phyloP scores from a whole-genome alignment of 305 asterid genomes.

The Solanum chacoense region DNA sequence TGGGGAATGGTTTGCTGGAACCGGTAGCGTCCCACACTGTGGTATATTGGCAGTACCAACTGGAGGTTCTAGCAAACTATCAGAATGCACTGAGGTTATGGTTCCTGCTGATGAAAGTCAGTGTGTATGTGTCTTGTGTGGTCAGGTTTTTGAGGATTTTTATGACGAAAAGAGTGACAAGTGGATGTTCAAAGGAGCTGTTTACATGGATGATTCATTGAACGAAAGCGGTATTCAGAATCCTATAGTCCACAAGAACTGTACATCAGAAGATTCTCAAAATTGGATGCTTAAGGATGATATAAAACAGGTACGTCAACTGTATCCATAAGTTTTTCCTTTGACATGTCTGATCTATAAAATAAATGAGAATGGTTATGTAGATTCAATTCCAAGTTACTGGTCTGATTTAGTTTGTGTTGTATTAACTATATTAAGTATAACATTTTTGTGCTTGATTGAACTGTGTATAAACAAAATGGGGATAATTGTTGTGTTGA shows the following conservation, averaged over 20 bases:
- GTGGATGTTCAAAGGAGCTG: slow-evolving; percentile 94
- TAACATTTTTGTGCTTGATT: neutral
- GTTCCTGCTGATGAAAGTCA: slow-evolving; percentile 92
- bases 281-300: slow-evolving; percentile 35
- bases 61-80: slow-evolving; percentile 26
- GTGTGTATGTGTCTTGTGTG: slow-evolving; percentile 78
- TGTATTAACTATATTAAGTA: neutral
- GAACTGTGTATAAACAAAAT: neutral
- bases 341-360: neutral
- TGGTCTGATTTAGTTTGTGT: neutral
- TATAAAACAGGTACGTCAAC: slow-evolving; percentile 41
- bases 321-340: neutral
- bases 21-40: slow-evolving; percentile 11
- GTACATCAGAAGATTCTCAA: slow-evolving; percentile 40
- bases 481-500: neutral
- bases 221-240: slow-evolving; percentile 20
- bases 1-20: slow-evolving; percentile 50
- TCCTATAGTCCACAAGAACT: slow-evolving; percentile 65
- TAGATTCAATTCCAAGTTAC: neutral
- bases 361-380: neutral
- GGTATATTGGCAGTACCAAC: slow-evolving; percentile 16
- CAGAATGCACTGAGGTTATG: slow-evolving; percentile 42
- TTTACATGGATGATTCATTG: slow-evolving; percentile 36
- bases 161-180: slow-evolving; percentile 48
- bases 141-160: slow-evolving; percentile 78